These are phyloP conservation scores for Cladophialophora bantiana DNA, from an alignment of 2,329 filamentous ascomycete species.

Conservation along the genomic window DNA sequence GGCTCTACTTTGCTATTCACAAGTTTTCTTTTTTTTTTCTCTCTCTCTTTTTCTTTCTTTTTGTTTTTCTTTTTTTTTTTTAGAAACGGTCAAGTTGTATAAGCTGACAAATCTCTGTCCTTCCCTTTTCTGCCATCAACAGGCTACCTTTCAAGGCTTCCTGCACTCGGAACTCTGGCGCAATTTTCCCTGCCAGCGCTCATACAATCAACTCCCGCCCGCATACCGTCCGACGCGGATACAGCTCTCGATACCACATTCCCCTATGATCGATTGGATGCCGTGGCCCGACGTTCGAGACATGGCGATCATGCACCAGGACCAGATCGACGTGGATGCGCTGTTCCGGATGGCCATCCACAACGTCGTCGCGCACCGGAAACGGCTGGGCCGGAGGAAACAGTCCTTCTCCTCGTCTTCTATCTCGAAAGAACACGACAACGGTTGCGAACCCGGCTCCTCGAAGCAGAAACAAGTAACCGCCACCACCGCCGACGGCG, in stretches of 20 bases:
- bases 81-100: no score
- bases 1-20: no score
- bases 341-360: constrained; percentile 29
- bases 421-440: not conserved
- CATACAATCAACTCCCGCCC: constrained; percentile 50
- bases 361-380: constrained; percentile 30
- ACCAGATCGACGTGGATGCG: constrained; percentile 30
- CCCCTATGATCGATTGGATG: constrained; percentile 64
- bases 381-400: not conserved
- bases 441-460: not conserved
- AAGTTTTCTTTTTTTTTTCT: no score
- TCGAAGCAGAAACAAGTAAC: not conserved
- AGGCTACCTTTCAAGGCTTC: constrained; percentile 31
- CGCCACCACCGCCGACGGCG: not conserved
- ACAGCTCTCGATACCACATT: constrained; percentile 61
- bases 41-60: no score
- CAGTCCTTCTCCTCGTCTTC: not conserved
- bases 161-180: constrained; percentile 28
- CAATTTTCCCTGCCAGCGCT: constrained; percentile 35
- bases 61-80: no score
- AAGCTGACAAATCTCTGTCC: not conserved
- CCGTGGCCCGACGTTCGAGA: constrained; percentile 65
- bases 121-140: not conserved
- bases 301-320: constrained; percentile 52
- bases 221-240: constrained; percentile 60